Percentiles rank a stretch among this genome's conserved stretches.
Conservation (phyloP, 2,329 filamentous ascomycete species). For the Botrytis elliptica region DNA sequence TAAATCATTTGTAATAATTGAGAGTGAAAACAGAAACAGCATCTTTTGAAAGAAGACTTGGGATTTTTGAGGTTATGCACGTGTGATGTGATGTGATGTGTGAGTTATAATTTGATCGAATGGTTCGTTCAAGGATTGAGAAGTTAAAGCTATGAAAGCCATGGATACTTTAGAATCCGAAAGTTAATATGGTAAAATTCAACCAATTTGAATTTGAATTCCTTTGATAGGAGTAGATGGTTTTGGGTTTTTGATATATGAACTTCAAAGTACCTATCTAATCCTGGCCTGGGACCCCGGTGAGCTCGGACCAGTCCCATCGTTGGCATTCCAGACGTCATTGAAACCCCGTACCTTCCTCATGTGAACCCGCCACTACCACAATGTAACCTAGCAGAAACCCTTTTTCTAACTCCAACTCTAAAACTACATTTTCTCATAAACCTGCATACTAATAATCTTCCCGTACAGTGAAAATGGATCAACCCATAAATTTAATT, state of each 20-base stretch:
- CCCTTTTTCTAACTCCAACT: background rate
- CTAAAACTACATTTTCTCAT: no score
- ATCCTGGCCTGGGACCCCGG: background rate
- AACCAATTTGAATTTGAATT: no score
- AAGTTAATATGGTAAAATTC: no score
- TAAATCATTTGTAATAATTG: slow-evolving; percentile 19
- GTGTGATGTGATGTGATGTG: background rate
- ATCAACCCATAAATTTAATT: slow-evolving; percentile 2
- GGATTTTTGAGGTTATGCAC: background rate
- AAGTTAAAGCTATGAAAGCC: no score
- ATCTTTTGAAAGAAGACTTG: slow-evolving; percentile 6
- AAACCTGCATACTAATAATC: background rate
- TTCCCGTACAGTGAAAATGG: background rate
- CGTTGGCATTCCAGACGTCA: background rate
- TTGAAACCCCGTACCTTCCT: background rate
- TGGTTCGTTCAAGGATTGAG: no score
- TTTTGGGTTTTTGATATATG: background rate
- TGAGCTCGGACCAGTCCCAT: background rate
- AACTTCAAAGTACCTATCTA: background rate
- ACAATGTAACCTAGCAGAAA: background rate
- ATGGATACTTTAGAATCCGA: no score
- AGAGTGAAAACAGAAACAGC: slow-evolving; percentile 12
- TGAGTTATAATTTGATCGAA: background rate
- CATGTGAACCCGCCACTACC: background rate
- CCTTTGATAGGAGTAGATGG: no score